Conservation (phyloP, 169 alveolate species). For the Plasmodium berghei region DNA sequence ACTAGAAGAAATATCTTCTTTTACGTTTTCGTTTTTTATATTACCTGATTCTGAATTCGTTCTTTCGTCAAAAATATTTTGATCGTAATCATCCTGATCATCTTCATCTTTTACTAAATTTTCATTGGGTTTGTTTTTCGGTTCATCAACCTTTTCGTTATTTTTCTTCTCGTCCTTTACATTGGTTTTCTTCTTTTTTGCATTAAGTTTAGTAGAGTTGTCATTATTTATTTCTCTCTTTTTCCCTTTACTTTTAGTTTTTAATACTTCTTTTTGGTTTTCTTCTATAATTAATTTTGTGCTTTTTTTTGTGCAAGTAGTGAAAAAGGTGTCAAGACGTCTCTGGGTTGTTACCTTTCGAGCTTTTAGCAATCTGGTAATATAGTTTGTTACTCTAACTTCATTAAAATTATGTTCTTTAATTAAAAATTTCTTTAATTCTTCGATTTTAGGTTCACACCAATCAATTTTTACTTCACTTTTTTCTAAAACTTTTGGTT, state of each 20-base stretch:
- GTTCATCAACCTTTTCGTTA: neutral
- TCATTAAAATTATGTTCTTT: slow-evolving; percentile 86
- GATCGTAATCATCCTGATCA: slow-evolving; percentile 14
- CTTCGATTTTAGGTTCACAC: slow-evolving; percentile 86
- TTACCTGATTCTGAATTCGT: slow-evolving; percentile 72
- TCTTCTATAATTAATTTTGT: slow-evolving; percentile 69
- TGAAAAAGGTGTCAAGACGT: slow-evolving; percentile 70
- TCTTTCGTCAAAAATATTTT: slow-evolving; percentile 35
- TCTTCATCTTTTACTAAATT: neutral
- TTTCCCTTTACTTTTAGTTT: slow-evolving; percentile 33
- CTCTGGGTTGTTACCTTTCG: slow-evolving; percentile 79
- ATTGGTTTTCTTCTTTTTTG: slow-evolving; percentile 5
- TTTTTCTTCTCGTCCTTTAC: neutral
- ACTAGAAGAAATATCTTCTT: neutral
- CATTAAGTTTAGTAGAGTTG: slow-evolving; percentile 8
- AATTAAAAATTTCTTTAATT: slow-evolving; percentile 85
- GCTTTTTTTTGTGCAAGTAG: slow-evolving; percentile 69
- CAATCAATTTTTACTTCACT: slow-evolving; percentile 80
- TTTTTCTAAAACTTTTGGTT: slow-evolving; percentile 80
- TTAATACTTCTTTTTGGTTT: slow-evolving; percentile 31
- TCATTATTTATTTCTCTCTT: slow-evolving; percentile 5
- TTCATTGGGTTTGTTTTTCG: neutral
- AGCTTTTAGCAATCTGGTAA: slow-evolving; percentile 80
- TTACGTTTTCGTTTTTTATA: slow-evolving; percentile 19
- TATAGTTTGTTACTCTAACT: slow-evolving; percentile 84